phyloP scores from a whole-genome alignment of 805 yeast genomes.

The Metschnikowia henanensis region DNA sequence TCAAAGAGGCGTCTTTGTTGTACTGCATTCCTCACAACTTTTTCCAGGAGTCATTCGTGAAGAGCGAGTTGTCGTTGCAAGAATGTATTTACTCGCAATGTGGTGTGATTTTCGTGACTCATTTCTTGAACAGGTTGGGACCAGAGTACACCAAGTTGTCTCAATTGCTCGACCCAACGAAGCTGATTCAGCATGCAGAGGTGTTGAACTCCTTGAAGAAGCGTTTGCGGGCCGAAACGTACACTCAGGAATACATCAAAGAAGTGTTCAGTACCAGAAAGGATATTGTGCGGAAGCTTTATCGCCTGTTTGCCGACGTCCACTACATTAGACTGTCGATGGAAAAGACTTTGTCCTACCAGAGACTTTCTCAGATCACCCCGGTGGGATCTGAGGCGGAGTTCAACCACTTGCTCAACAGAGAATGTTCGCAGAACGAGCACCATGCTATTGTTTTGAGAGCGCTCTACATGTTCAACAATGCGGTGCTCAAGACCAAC shows the following conservation, averaged over 20 bases:
- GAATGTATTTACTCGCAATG: conserved; percentile 94
- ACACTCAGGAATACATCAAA: conserved; percentile 78
- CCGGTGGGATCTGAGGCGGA: conserved; percentile 76
- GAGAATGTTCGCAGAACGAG: conserved; percentile 78
- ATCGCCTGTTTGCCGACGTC: conserved; percentile 86
- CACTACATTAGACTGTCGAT: conserved; percentile 76
- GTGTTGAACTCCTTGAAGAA: conserved; percentile 78
- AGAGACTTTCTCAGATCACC: conserved; percentile 75
- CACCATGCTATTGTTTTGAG: conserved; percentile 75
- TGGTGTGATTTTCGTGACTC: conserved; percentile 89
- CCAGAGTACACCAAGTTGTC: conserved; percentile 78
- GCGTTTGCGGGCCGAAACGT: conserved; percentile 90
- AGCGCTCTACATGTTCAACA: conserved; percentile 82
- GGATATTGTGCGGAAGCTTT: conserved; percentile 75
- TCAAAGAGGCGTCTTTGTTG: conserved; percentile 89
- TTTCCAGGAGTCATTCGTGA: conserved; percentile 71
- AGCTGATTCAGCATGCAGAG: conserved; percentile 68
- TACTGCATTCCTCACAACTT: conserved; percentile 88
- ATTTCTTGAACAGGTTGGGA: conserved; percentile 92
- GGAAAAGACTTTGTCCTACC: conserved; percentile 82
- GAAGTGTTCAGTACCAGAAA: conserved; percentile 72
- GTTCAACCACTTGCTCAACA: conserved; percentile 63
- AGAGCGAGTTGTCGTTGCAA: conserved; percentile 83
- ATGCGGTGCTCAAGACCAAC: conserved; percentile 87
- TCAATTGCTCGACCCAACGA: conserved; percentile 59